Conservation (phyloP, 208 protist genomes). For the Crithidia acanthocephali region DNA sequence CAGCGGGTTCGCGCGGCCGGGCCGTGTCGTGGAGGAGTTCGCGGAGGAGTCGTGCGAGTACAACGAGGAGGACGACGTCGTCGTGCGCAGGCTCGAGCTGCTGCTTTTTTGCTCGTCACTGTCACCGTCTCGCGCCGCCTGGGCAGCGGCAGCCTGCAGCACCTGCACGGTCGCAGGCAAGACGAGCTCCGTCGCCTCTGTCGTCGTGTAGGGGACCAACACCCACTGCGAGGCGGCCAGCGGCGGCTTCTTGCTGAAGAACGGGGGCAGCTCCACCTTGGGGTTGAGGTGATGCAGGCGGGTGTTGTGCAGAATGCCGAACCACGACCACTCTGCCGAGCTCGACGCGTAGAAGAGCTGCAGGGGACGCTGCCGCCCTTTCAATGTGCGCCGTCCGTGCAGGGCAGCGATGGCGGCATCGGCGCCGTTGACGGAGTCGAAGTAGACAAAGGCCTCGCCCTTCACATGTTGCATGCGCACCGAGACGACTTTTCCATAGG, state of each 20-base stretch:
- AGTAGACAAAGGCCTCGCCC: slow-evolving; percentile 11
- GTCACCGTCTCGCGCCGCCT: neutral
- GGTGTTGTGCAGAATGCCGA: slow-evolving; percentile 14
- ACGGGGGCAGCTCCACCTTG: slow-evolving; percentile 15
- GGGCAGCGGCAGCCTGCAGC: neutral
- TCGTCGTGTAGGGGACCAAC: neutral
- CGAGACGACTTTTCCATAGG: neutral
- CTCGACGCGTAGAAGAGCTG: slow-evolving; percentile 14
- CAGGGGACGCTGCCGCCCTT: slow-evolving; percentile 5
- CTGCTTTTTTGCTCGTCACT: slow-evolving; percentile 1
- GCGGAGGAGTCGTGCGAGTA: slow-evolving; percentile 9
- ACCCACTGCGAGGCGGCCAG: slow-evolving; percentile 5
- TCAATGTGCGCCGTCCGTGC: slow-evolving; percentile 5
- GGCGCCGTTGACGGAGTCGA: slow-evolving; percentile 5
- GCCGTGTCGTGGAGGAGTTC: neutral
- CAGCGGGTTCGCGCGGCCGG: neutral
- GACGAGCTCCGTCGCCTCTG: slow-evolving; percentile 10
- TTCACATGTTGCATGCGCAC: slow-evolving; percentile 13
- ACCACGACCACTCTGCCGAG: slow-evolving; percentile 12
- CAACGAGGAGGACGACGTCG: slow-evolving; percentile 6
- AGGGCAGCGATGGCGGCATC: slow-evolving; percentile 11
- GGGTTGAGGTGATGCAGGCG: slow-evolving; percentile 8
- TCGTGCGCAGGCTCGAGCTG: slow-evolving; percentile 5
- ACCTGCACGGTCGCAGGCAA: slow-evolving; percentile 2
- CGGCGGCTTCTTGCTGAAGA: slow-evolving; percentile 2